These are phyloP conservation scores for Orychophragmus violaceus DNA, from an alignment of 345 rosid genomes.

Conservation along the genomic window DNA sequence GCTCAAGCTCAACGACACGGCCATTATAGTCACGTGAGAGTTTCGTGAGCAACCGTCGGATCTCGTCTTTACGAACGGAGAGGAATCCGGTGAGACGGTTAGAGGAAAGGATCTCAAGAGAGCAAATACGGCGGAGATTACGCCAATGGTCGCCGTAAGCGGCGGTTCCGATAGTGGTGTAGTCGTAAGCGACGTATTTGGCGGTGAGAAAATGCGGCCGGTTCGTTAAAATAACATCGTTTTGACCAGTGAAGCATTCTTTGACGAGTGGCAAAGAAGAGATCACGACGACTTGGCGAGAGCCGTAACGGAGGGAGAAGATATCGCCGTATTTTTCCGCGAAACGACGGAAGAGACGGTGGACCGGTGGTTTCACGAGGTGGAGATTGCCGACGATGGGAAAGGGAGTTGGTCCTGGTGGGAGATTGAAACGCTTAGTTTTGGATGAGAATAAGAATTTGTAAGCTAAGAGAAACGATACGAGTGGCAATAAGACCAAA, in stretches of 20 bases:
- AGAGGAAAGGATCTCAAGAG: conserved; percentile 40
- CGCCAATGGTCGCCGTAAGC: conserved; percentile 49
- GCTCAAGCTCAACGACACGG: conserved; percentile 24
- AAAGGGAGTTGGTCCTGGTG: conserved; percentile 45
- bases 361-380: conserved; percentile 37
- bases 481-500: background rate
- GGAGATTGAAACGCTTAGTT: conserved; percentile 14
- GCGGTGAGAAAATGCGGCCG: conserved; percentile 38
- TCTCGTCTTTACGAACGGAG: conserved; percentile 24
- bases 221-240: conserved; percentile 42
- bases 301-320: conserved; percentile 39
- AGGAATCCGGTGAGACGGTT: conserved; percentile 26
- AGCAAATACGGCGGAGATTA: conserved; percentile 41
- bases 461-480: background rate
- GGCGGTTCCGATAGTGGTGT: conserved; percentile 26
- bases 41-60: conserved; percentile 18
- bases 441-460: conserved; percentile 9
- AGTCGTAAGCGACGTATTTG: conserved; percentile 34
- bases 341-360: conserved; percentile 28
- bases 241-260: conserved; percentile 43
- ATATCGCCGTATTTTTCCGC: conserved; percentile 34
- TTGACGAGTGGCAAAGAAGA: conserved; percentile 41
- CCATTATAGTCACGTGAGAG: conserved; percentile 21
- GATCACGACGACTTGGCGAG: conserved; percentile 32
- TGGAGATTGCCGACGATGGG: conserved; percentile 49